Base-by-base conservation (phyloP, 108 stramenopile species). In the Pseudonitzschia delicatissima region DNA sequence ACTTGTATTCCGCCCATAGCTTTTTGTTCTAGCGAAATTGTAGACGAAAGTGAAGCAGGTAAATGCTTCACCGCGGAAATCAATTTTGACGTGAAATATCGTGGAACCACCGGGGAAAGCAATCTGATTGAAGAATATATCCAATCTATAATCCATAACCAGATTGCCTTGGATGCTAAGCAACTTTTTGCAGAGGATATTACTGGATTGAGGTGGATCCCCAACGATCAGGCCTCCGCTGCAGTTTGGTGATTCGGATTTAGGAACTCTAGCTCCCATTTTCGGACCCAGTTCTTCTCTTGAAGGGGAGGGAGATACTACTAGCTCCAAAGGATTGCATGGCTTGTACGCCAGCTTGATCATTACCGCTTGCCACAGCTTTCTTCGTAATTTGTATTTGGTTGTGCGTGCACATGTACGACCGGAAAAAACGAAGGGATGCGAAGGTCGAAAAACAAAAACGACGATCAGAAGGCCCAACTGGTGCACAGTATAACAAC, bases 161-260 rank as follows among this genome's bases (percentile, higher is more conserved):
- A 55, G n/a, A 55, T 55, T 15, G 33, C 15, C 12, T 33, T 55
- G 15, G 53, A 55, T 27, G 9, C 53, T 0, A 28, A 23, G n/a
- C 53, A 55, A 32, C 33, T 55, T 33, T 55, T 33, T 55, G 33
- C 31, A 12, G 33, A 55, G 18, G 53, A 55, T 55, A 32, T 55
- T 33, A 32, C 3, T 12, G 29, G 32, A 33, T 33, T 55, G 33
- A 51, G 31, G 27, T 55, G 18, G 29, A 55, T 31, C 4, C 9
- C 47, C 21, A 7, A 21, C 20, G 20, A 48, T 18, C 21, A 48
- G 3, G 9, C 20, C n/a, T 48, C 47, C 23, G 2, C 47, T 21
- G 1, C 23, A 48, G 23, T 21, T 7, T 2, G 1, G 9, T 21
- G 21, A 21, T 48, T 23, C 20, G 47, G 6, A n/a, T n/a, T n/a